Percentiles rank a stretch among this genome's conserved stretches.
Evolutionary conservation across 148 eudicot genomes (phyloP).

Genomic region (Oxyria digyna): DNA sequence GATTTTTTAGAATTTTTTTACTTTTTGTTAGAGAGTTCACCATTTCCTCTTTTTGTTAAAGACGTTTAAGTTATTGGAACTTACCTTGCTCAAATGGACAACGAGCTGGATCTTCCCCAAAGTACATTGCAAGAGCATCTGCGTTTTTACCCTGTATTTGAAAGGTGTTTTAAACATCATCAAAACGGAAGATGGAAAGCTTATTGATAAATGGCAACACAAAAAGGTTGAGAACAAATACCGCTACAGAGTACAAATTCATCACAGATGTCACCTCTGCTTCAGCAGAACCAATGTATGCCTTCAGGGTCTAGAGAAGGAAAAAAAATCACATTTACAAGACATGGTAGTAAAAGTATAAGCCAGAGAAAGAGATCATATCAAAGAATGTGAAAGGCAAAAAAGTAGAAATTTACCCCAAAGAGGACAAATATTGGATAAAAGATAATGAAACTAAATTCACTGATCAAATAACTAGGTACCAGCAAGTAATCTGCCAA

Average conservation of each 20-base stretch:
- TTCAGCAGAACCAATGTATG: slow-evolving; percentile 57
- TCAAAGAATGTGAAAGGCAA: background rate
- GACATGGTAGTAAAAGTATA: background rate
- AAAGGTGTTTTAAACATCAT: background rate
- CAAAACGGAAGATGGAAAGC: background rate
- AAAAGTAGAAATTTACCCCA: background rate
- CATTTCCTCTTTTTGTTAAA: too few relatives aligned
- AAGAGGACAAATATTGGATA: too few relatives aligned
- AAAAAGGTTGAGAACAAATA: slow-evolving; percentile 21
- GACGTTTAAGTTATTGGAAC: too few relatives aligned
- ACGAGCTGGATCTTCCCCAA: slow-evolving; percentile 95
- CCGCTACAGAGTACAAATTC: slow-evolving; percentile 64
- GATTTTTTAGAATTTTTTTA: too few relatives aligned
- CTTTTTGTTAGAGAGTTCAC: too few relatives aligned
- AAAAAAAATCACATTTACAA: background rate
- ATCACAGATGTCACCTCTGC: slow-evolving; percentile 64
- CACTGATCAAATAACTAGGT: too few relatives aligned
- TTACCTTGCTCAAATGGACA: slow-evolving; percentile 96
- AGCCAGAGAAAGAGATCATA: background rate
- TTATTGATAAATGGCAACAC: background rate
- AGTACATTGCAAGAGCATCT: slow-evolving; percentile 78
- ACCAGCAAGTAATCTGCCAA: background rate
- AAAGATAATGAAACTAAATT: too few relatives aligned
- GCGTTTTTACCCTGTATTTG: slow-evolving; percentile 81
- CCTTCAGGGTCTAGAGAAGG: slow-evolving; percentile 49